Evolutionary conservation across 2,329 filamentous ascomycete species (phyloP), one percentile per base, ranked within the genome.

Genomic region (Alternaria sp.): DNA sequence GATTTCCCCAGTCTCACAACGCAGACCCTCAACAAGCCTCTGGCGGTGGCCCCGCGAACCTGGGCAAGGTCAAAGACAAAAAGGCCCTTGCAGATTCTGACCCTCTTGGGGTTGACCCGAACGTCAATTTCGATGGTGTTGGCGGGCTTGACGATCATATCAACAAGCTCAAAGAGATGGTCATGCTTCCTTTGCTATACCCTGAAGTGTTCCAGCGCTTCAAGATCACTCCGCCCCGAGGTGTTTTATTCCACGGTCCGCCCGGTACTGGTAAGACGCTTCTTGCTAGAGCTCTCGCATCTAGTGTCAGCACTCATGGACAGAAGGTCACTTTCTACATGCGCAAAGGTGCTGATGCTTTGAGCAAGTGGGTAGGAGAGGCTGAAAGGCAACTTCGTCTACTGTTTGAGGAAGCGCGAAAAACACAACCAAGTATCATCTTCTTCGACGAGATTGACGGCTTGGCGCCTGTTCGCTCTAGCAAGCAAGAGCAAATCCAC

Each of bases 391-490:
- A 99, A 75, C 86, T 99, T 53, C 89, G 95, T 44, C 81, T 98
- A 56, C 84, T 99, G 5, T 99, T 99, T 65, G 95, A 98, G 70
- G 95, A 99, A 78, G 95, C 95, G 14, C 86, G 94, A 61, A 95
- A 93, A 76, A 98, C 90, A 1, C 95, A 99, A 72, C 95, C 95
- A 0, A 98, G 94, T 77, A 99, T 99, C 78, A 99, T 99, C 77
- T 99, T 99, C 82, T 98, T 99, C 69, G 95, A 99, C 76, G 95
- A 99, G 77, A 99, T 99, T 67, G 95, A 99, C 79, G 95, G 95
- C 54, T 84, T 99, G 64, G 95, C 95, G 3, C 96, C 95, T 51
- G 95, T 98, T 33, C 87, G 95, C 69, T 98, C 95, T 11, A 97
- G 94, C 79, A 98, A 98, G 77, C 94, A 98, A 79, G 95, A 99